These are phyloP conservation scores for Amanita polypyramis DNA, from an alignment of 768 basidiomycete genomes.

Conservation along the genomic window DNA sequence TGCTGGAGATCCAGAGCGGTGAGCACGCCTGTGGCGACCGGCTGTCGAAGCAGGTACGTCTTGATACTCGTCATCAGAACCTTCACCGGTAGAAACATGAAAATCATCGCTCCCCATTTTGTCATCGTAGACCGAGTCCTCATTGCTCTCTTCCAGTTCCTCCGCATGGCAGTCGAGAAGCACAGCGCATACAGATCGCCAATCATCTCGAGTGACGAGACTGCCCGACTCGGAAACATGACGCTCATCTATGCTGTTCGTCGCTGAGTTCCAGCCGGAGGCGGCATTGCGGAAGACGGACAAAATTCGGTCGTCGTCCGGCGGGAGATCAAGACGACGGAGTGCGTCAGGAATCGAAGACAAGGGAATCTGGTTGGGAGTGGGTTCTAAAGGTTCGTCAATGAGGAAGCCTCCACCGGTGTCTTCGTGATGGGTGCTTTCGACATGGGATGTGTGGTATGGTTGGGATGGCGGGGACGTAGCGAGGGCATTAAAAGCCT, in stretches of 20 bases:
- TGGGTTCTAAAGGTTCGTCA: neutral
- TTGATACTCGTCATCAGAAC: constrained; percentile 19
- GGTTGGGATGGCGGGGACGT: constrained; percentile 1
- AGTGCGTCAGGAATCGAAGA: constrained; percentile 53
- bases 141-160: constrained; percentile 16
- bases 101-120: constrained; percentile 10
- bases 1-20: constrained; percentile 3
- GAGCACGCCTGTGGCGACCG: constrained; percentile 11
- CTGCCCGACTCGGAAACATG: constrained; percentile 8
- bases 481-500: constrained; percentile 32
- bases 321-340: constrained; percentile 48
- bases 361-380: constrained; percentile 34
- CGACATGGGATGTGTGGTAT: neutral
- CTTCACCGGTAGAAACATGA: constrained; percentile 14
- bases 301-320: constrained; percentile 67
- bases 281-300: constrained; percentile 68
- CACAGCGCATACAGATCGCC: constrained; percentile 72
- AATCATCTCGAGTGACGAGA: constrained; percentile 55
- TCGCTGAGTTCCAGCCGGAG: constrained; percentile 47
- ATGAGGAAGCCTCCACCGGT: constrained; percentile 23
- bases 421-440: neutral
- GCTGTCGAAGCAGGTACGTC: constrained; percentile 14
- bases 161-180: constrained; percentile 40
- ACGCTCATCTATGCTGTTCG: constrained; percentile 11
- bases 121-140: constrained; percentile 14